phyloP scores from a whole-genome alignment of 768 basidiomycete genomes.

The Lactarius hengduanensis region DNA sequence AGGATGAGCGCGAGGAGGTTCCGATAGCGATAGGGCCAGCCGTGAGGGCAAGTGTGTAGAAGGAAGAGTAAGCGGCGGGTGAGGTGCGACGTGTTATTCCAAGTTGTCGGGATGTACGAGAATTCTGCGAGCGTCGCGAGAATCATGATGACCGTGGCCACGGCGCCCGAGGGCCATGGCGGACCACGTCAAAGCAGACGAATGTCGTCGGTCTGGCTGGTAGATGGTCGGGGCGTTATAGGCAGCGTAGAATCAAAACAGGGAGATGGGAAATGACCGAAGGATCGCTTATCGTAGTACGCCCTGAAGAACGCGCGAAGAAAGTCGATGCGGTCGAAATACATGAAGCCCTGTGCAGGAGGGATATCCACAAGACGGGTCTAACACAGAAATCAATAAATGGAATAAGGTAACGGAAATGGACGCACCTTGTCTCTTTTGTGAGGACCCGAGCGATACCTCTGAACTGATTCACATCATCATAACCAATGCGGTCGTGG shows the following conservation, averaged over 20 bases:
- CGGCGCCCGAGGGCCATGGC: conserved; percentile 92
- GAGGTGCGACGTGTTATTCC: conserved; percentile 98
- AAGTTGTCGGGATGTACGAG: conserved; percentile 96
- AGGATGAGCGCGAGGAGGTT: no score
- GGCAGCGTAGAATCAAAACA: conserved; percentile 97
- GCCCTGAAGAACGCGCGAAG: conserved; percentile 97
- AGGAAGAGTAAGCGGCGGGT: conserved; percentile 89
- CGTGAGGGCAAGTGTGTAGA: conserved; percentile 81
- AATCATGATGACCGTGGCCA: conserved; percentile 97
- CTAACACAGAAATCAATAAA: conserved; percentile 39
- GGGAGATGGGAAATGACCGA: conserved; percentile 88
- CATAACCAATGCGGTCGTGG: not conserved
- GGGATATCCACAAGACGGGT: conserved; percentile 59
- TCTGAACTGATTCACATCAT: conserved; percentile 48
- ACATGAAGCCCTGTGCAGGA: conserved; percentile 92
- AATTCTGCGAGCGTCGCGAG: conserved; percentile 92
- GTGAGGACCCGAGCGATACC: conserved; percentile 81
- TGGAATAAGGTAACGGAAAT: not conserved
- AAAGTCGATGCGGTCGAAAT: conserved; percentile 74
- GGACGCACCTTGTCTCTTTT: conserved; percentile 41
- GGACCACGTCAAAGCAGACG: conserved; percentile 86
- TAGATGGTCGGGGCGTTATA: conserved; percentile 92
- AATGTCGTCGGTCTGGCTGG: conserved; percentile 46
- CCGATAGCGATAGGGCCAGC: conserved; percentile 88
- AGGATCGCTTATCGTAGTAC: conserved; percentile 95